A percentile compares a stretch with the other conserved stretches of the same genome.
phyloP scores from a whole-genome alignment of 2,329 filamentous ascomycete species.

The Penicillium sp. region DNA sequence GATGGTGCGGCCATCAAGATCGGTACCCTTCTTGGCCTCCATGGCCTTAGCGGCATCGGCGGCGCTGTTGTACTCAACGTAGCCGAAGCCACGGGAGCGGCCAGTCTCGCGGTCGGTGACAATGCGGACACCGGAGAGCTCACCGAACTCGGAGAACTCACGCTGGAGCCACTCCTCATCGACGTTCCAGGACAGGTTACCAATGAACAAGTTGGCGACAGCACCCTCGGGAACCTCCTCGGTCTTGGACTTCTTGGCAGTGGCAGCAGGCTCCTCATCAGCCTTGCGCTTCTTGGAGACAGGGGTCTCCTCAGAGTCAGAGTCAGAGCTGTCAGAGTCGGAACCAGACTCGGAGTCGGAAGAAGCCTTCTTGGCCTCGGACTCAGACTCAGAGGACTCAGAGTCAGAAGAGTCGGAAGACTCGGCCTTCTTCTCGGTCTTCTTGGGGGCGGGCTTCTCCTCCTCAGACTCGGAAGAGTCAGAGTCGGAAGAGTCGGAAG shows the following conservation, averaged over 20 bases:
- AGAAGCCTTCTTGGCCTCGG: conserved; percentile 30
- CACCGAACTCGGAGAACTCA: conserved; percentile 78
- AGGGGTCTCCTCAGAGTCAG: conserved; percentile 32
- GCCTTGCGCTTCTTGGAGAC: conserved; percentile 52
- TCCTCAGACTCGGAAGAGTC: conserved; percentile 37
- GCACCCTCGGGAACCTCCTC: conserved; percentile 35
- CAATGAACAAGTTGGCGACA: conserved; percentile 73
- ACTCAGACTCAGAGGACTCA: conserved; percentile 37
- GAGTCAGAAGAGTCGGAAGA: conserved; percentile 37
- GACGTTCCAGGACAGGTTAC: conserved; percentile 87
- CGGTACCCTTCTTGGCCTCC: conserved; percentile 70
- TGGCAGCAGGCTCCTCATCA: conserved; percentile 43
- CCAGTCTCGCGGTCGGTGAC: conserved; percentile 79
- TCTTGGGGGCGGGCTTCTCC: conserved; percentile 39
- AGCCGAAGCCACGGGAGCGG: conserved; percentile 89
- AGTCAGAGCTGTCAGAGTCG: conserved; percentile 33
- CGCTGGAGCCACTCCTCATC: conserved; percentile 78
- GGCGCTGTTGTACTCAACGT: conserved; percentile 76
- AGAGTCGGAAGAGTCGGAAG: conserved; percentile 30
- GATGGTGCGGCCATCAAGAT: conserved; percentile 71
- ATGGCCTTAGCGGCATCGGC: conserved; percentile 70
- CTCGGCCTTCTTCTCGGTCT: conserved; percentile 32
- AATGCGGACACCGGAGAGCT: conserved; percentile 71
- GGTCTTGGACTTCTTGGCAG: conserved; percentile 64
- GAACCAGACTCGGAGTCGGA: conserved; percentile 27